Evolutionary conservation across 2,329 filamentous ascomycete species (phyloP).

Genomic region (Onygena corvina): DNA sequence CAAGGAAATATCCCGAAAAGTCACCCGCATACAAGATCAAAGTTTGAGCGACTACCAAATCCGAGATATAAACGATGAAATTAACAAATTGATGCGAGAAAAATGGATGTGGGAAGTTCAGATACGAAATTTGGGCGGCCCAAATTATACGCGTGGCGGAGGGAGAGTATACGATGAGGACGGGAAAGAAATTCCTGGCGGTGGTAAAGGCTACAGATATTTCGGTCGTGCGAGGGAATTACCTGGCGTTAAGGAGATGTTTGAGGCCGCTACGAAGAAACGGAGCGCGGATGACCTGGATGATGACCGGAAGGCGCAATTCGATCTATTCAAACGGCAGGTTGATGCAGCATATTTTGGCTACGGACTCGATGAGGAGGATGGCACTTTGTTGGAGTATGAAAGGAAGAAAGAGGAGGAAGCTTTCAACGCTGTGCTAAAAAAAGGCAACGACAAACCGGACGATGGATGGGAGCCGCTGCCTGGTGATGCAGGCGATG

Average conservation of each 20-base stretch:
- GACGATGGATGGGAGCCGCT: slow-evolving; percentile 70
- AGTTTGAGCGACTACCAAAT: slow-evolving; percentile 94
- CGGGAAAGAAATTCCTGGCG: slow-evolving; percentile 55
- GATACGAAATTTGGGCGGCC: slow-evolving; percentile 88
- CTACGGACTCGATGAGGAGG: slow-evolving; percentile 85
- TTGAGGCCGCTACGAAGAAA: slow-evolving; percentile 60
- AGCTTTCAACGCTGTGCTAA: slow-evolving; percentile 57
- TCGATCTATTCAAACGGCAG: slow-evolving; percentile 43
- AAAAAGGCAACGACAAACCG: slow-evolving; percentile 41
- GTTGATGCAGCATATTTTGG: slow-evolving; percentile 95
- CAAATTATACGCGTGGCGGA: slow-evolving; percentile 80
- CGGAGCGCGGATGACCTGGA: slow-evolving; percentile 56
- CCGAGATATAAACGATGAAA: slow-evolving; percentile 95
- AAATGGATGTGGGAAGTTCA: slow-evolving; percentile 99
- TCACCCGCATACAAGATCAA: slow-evolving; percentile 85
- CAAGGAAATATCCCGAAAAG: slow-evolving; percentile 93
- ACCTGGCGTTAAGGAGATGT: slow-evolving; percentile 91
- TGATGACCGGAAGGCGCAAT: slow-evolving; percentile 37
- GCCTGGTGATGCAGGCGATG: slow-evolving; percentile 77
- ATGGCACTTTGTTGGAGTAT: slow-evolving; percentile 65
- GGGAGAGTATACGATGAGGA: slow-evolving; percentile 62
- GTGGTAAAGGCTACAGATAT: slow-evolving; percentile 85
- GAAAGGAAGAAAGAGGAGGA: slow-evolving; percentile 75
- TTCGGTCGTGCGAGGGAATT: slow-evolving; percentile 83
- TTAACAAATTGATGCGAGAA: slow-evolving; percentile 97